These are phyloP conservation scores for Globisporangium cederbergense DNA, from an alignment of 352 stramenopile species.

Conservation along the genomic window DNA sequence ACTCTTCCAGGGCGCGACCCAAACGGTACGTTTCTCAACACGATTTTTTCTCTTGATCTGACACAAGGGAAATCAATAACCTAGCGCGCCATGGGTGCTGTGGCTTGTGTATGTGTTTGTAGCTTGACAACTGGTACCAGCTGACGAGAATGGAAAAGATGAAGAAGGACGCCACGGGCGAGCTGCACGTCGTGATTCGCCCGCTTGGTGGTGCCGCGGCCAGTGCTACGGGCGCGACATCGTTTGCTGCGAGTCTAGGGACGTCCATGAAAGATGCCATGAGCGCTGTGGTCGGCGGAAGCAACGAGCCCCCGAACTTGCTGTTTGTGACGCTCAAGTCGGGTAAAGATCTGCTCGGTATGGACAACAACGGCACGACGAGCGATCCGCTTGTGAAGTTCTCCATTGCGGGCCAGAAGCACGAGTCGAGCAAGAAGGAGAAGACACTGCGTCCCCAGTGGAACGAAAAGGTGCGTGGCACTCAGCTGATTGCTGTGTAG, in stretches of 20 bases:
- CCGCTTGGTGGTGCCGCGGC: slow-evolving; percentile 7
- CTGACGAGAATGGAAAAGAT: slow-evolving; percentile 59
- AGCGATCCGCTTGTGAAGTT: slow-evolving; percentile 89
- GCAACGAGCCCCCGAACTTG: slow-evolving; percentile 49
- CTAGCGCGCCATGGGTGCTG: not conserved
- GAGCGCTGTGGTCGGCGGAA: slow-evolving; percentile 2
- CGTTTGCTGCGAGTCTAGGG: slow-evolving; percentile 4
- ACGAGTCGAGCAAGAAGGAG: slow-evolving; percentile 73
- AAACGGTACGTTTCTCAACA: slow-evolving; percentile 20
- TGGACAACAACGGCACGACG: slow-evolving; percentile 78
- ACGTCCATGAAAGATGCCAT: slow-evolving; percentile 19
- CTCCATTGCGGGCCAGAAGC: slow-evolving; percentile 70
- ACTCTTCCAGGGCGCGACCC: slow-evolving; percentile 37
- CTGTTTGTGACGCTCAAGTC: slow-evolving; percentile 71
- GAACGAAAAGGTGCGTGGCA: slow-evolving; percentile 55
- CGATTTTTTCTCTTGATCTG: not conserved
- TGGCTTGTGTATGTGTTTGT: slow-evolving; percentile 5
- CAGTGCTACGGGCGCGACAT: slow-evolving; percentile 3
- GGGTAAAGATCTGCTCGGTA: slow-evolving; percentile 76
- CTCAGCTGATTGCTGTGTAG: not conserved
- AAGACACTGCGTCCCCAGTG: slow-evolving; percentile 69
- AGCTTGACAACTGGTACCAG: slow-evolving; percentile 73
- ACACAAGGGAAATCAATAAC: not conserved
- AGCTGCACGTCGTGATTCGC: slow-evolving; percentile 55
- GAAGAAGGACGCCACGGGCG: slow-evolving; percentile 66